Evolutionary conservation across 2,329 filamentous ascomycete genomes (phyloP).

Genomic region (Lasiodiplodia gonubiensis): DNA sequence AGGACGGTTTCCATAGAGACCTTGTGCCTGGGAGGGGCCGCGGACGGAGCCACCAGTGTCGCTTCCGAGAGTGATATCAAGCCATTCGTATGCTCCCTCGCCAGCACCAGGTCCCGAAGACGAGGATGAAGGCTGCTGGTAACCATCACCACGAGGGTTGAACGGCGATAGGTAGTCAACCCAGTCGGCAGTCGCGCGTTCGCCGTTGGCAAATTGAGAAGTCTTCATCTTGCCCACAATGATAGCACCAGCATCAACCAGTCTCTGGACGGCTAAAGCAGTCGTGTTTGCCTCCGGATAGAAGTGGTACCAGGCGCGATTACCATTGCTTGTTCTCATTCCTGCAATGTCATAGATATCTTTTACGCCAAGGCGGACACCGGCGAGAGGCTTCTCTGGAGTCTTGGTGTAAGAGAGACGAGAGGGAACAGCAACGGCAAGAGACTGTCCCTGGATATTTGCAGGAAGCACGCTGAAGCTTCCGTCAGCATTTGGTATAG

Average conservation of each 20-base stretch:
- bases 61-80: conserved; percentile 57
- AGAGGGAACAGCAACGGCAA: conserved; percentile 62
- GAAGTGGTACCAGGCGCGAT: conserved; percentile 62
- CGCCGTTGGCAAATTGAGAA: conserved; percentile 53
- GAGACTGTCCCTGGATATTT: conserved; percentile 50
- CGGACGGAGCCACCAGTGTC: conserved; percentile 60
- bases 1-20: conserved; percentile 58
- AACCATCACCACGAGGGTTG: conserved; percentile 53
- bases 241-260: conserved; percentile 66
- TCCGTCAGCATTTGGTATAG: conserved; percentile 46
- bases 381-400: conserved; percentile 62
- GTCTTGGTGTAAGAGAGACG: conserved; percentile 64
- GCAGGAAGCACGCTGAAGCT: conserved; percentile 53
- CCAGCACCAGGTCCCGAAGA: conserved; percentile 55
- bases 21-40: conserved; percentile 55
- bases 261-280: conserved; percentile 57
- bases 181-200: conserved; percentile 58
- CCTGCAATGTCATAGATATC: conserved; percentile 67
- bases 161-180: conserved; percentile 52
- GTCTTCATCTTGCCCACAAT: conserved; percentile 56
- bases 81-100: conserved; percentile 53
- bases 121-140: conserved; percentile 55
- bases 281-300: conserved; percentile 55
- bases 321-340: conserved; percentile 62
- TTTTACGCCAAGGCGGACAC: conserved; percentile 67